A percentile compares a stretch with the other conserved stretches of the same genome.
Conservation (phyloP, 2,329 filamentous ascomycete genomes). For the Fonsecaea pedrosoi region DNA sequence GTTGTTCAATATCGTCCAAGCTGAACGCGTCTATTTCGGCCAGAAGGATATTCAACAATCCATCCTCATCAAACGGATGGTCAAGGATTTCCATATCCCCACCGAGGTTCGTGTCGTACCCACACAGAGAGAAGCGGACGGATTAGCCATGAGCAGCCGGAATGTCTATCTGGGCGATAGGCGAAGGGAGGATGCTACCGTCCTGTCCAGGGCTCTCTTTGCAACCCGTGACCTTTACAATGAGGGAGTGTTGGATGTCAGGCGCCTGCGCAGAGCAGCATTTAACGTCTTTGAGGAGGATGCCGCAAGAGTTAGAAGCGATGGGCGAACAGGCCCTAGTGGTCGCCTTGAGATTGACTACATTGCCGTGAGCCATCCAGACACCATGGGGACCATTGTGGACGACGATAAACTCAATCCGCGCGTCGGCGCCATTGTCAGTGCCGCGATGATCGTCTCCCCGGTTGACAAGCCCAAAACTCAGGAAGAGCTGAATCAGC, state of each 20-base stretch:
- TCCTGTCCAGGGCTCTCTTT: slow-evolving; percentile 72
- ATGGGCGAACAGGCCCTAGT: slow-evolving; percentile 33
- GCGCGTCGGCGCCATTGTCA: slow-evolving; percentile 77
- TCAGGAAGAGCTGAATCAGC: slow-evolving; percentile 78
- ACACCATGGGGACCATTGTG: slow-evolving; percentile 81
- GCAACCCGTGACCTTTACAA: slow-evolving; percentile 73
- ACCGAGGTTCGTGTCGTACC: slow-evolving; percentile 74
- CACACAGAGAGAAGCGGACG: slow-evolving; percentile 79
- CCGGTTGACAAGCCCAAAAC: slow-evolving; percentile 74
- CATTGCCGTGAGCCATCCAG: slow-evolving; percentile 84
- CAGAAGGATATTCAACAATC: slow-evolving; percentile 99
- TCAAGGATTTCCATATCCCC: slow-evolving; percentile 83
- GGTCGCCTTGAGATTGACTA: slow-evolving; percentile 82
- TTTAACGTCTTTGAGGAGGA: slow-evolving; percentile 61
- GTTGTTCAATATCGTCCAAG: slow-evolving; percentile 80
- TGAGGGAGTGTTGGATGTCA: slow-evolving; percentile 61
- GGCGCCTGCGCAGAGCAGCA: slow-evolving; percentile 75
- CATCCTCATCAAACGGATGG: slow-evolving; percentile 83
- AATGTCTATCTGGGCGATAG: slow-evolving; percentile 89
- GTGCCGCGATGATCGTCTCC: slow-evolving; percentile 88
- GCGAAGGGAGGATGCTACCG: slow-evolving; percentile 73
- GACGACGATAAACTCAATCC: slow-evolving; percentile 77
- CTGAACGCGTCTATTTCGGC: slow-evolving; percentile 86
- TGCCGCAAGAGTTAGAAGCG: slow-evolving; percentile 43
- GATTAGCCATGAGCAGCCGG: slow-evolving; percentile 86